Conservation (phyloP, 148 eudicot genomes). For the Nepenthes gracilis region DNA sequence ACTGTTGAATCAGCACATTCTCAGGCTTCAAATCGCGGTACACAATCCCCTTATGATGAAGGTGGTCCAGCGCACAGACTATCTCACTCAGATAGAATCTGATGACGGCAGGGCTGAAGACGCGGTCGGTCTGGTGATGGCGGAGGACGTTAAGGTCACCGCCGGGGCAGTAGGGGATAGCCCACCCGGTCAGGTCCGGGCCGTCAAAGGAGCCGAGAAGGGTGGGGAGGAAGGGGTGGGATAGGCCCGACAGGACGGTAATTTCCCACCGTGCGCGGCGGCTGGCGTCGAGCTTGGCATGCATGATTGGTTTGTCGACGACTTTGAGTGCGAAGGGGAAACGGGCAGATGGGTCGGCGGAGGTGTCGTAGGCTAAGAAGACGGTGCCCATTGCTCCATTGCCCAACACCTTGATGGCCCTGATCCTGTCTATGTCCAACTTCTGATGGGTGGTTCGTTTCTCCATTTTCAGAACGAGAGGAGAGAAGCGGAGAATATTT, state of each 20-base stretch:
- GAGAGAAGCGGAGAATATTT: not conserved
- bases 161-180: conserved; percentile 67
- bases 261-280: conserved; percentile 69
- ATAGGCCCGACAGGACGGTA: conserved; percentile 30
- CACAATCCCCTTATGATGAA: conserved; percentile 54
- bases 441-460: conserved; percentile 7
- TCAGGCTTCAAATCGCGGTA: conserved; percentile 85
- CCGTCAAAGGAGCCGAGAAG: conserved; percentile 42
- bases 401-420: conserved; percentile 59
- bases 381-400: conserved; percentile 93
- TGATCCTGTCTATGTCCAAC: conserved; percentile 32
- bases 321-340: conserved; percentile 58
- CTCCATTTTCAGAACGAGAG: conserved; percentile 5
- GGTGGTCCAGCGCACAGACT: conserved; percentile 49
- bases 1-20: conserved; percentile 45
- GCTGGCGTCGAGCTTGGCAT: conserved; percentile 29
- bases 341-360: conserved; percentile 25
- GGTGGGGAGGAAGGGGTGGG: conserved; percentile 66
- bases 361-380: conserved; percentile 45
- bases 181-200: conserved; percentile 46
- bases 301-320: conserved; percentile 35
- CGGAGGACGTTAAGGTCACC: conserved; percentile 72
- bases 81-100: conserved; percentile 69
- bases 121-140: conserved; percentile 37
- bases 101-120: conserved; percentile 49